Evolutionary conservation across 257 asterid genomes (phyloP), one percentile per base, ranked within the genome.

Genomic region (Solanum pennellii): DNA sequence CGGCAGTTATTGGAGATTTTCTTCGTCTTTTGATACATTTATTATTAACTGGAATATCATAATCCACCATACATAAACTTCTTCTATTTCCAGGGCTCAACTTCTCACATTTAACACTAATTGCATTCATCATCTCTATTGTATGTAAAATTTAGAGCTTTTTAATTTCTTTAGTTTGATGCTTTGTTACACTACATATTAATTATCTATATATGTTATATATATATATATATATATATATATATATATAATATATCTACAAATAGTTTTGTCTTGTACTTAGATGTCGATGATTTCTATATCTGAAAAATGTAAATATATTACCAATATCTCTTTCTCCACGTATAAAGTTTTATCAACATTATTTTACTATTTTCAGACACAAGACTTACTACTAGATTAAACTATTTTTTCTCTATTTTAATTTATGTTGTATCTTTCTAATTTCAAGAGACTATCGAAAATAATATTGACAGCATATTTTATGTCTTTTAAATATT

Each of bases 1-100:
- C 62, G 3, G 84, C 86, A 41, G 59, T 3, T 3, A 91, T 25
- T 18, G 93, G 91, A 20, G 95, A 90, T 80, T 95, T 88, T n/a
- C 96, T 91, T 15, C 95, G 92, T 65, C 97, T 92, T 90, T 92
- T 94, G 4, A 88, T 80, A 68, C 89, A 87, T 86, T 92, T 77
- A 25, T 92, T 77, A n/a, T 77, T 91, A 9, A 77, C 91, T 29
- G 82, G 77, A 75, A 62, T 71, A 21, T 85, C 90, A 47, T 68
- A 87, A 60, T 88, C 94, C 85, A 62, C 82, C 88, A 88, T 25
- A 49, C 88, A 83, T 44, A 90, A 76, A 49, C 87, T 82, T 44
- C 86, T 83, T 79, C 90, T 89, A 33, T 33, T 72, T 21, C 90
- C 88, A 3, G 87, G 89, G 83, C 49, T 88, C 45, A 77, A 5